Evolutionary conservation across 495 filamentous ascomycete genomes (phyloP).

Genomic region (Amniculicola lignicola): DNA sequence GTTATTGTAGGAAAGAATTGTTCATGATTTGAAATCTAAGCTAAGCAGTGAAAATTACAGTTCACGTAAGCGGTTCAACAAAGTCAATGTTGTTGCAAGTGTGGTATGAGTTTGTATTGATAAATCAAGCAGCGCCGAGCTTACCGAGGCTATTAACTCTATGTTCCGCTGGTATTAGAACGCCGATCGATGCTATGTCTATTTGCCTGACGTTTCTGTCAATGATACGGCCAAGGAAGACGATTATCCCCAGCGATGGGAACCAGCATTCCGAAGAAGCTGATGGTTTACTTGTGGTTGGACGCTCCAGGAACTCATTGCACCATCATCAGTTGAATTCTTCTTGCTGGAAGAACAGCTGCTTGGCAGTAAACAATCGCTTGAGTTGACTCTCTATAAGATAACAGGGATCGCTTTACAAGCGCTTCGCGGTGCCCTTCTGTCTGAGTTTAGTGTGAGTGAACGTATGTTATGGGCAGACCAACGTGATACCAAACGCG

Average conservation of each 20-base stretch:
- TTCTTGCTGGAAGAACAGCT: constrained; percentile 3
- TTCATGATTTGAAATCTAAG: constrained; percentile 9
- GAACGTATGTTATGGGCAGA: background rate
- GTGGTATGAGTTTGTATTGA: constrained; percentile 7
- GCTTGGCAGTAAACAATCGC: background rate
- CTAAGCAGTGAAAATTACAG: constrained; percentile 20
- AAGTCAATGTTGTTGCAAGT: constrained; percentile 24
- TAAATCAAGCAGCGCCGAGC: constrained; percentile 1
- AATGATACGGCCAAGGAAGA: background rate
- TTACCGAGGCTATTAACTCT: constrained; percentile 13
- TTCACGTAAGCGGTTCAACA: constrained; percentile 17
- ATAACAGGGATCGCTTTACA: background rate
- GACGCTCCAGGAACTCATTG: constrained; percentile 21
- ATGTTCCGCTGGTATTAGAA: constrained; percentile 37
- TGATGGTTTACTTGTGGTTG: constrained; percentile 16
- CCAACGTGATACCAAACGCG: background rate
- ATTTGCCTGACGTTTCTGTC: constrained; percentile 7
- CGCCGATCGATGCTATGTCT: constrained; percentile 4
- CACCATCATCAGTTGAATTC: constrained; percentile 2
- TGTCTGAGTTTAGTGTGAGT: background rate
- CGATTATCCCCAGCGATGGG: background rate
- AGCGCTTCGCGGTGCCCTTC: background rate
- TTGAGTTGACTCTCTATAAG: background rate
- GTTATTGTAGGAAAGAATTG: constrained; percentile 3
- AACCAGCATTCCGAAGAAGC: background rate